These are phyloP conservation scores for Saccharomyces cerevisiae DNA, from an alignment of 805 yeast species.

Conservation along the genomic window DNA sequence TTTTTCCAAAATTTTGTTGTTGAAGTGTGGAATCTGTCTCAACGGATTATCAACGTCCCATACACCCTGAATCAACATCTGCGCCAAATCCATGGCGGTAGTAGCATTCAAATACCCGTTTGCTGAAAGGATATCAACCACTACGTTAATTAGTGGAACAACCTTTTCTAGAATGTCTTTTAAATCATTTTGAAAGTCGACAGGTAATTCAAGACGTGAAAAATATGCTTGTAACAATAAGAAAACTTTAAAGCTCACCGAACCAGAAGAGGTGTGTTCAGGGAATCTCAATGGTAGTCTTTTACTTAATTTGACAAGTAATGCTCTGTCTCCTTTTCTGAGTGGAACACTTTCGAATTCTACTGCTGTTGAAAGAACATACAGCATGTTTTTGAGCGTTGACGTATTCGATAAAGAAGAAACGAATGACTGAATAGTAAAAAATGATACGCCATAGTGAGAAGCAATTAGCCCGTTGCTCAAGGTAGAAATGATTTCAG, in stretches of 20 bases:
- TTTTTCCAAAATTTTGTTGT: conserved; percentile 38
- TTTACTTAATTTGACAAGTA: conserved; percentile 44
- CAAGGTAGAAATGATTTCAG: conserved; percentile 43
- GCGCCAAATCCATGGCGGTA: conserved; percentile 77
- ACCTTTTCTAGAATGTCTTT: conserved; percentile 41
- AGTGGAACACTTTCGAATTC: conserved; percentile 68
- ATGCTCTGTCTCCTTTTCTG: conserved; percentile 48
- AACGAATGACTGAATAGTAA: conserved; percentile 57
- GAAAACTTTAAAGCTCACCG: conserved; percentile 64
- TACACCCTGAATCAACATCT: conserved; percentile 78
- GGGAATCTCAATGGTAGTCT: conserved; percentile 55
- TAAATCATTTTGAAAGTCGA: conserved; percentile 55
- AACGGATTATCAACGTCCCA: conserved; percentile 77
- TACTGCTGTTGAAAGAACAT: conserved; percentile 53
- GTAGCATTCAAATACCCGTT: conserved; percentile 75
- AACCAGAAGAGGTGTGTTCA: conserved; percentile 25
- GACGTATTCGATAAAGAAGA: conserved; percentile 45
- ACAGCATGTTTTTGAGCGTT: conserved; percentile 53
- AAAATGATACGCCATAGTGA: conserved; percentile 56
- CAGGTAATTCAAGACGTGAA: conserved; percentile 53
- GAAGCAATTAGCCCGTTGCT: conserved; percentile 71
- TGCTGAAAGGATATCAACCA: conserved; percentile 68
- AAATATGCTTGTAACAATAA: conserved; percentile 75
- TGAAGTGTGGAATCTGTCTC: conserved; percentile 71
- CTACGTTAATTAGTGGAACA: conserved; percentile 49